Evolutionary conservation across 106 monocot species (phyloP), one percentile per base, ranked within the genome.

Genomic region (Dactylorhiza incarnata): DNA sequence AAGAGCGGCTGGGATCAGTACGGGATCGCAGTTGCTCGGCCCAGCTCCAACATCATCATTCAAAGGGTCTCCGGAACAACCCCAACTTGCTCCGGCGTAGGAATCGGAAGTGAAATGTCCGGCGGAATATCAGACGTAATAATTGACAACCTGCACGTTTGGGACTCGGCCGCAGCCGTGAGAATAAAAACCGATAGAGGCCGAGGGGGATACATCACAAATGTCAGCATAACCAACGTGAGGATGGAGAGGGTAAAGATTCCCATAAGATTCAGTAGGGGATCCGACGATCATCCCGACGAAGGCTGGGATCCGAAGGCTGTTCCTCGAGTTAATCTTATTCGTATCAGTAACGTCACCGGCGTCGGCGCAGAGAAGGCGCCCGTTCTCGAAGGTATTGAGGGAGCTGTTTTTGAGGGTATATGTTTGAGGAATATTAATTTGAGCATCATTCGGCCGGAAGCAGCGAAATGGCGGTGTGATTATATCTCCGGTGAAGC

Each of bases 1-100:
- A 95, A 95, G 85, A 95, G 95, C 25, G 95, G 92, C 7, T 95
- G 95, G 95, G 95, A 95, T 81, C 92, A 93, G 12, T 90, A 88
- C n/a, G 95, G 95, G 4, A 85, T 82, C 17, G 52, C 78, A 14
- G 68, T 74, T 17, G 88, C 82, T 45, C 83, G 50, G 9, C 95
- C 95, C 3, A 90, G 90, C 86, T 75, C 86, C 13, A 82, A 93
- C 82, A 88, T 95, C 52, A 77, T 82, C 53, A 76, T 95, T 43
- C 81, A 77, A n/a, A 77, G 92, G 37, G 22, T 95, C 49, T 88
- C 93, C 1, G 95, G 95, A 45, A 93, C 92, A 71, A 93, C 95
- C 10, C 93, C 95, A 2, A 95, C 95, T 3, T 95, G 92, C 82
- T 92, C 92, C 37, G 95, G 90, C 1, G 71, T 95, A n/a, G 92